Conservation (phyloP, 106 monocot species). For the Phalaenopsis equestris region DNA sequence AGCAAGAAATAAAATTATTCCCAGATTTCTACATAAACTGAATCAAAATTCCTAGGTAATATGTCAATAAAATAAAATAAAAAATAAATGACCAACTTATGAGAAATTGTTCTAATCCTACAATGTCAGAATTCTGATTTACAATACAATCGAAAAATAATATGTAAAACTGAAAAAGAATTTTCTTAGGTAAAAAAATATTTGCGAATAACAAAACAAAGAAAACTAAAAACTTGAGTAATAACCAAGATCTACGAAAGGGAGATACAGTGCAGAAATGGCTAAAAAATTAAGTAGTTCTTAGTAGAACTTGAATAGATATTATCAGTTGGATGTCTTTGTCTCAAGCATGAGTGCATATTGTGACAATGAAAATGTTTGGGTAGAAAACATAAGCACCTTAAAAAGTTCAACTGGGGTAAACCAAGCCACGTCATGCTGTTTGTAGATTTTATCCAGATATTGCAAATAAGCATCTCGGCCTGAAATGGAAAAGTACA, state of each 20-base stretch:
- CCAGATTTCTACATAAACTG: background rate
- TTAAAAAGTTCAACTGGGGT: conserved; percentile 98
- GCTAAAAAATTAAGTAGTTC: background rate
- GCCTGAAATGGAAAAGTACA: conserved; percentile 21
- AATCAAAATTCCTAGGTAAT: background rate
- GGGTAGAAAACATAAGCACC: conserved; percentile 32
- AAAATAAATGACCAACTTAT: background rate
- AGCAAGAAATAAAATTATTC: too few relatives aligned
- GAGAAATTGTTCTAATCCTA: background rate
- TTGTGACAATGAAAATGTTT: background rate
- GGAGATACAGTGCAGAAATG: background rate
- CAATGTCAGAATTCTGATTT: background rate
- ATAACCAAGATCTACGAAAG: background rate
- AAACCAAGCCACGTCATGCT: conserved; percentile 95
- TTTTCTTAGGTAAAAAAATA: background rate
- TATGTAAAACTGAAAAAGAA: background rate
- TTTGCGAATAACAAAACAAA: background rate
- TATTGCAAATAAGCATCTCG: conserved; percentile 62
- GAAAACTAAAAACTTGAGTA: background rate
- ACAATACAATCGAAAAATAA: background rate
- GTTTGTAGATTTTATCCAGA: conserved; percentile 82
- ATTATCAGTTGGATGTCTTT: background rate
- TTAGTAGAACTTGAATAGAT: background rate
- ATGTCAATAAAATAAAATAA: background rate
- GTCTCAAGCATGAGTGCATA: background rate